Base-by-base conservation (phyloP, 345 rosid species). In the Limnanthes douglasii region DNA sequence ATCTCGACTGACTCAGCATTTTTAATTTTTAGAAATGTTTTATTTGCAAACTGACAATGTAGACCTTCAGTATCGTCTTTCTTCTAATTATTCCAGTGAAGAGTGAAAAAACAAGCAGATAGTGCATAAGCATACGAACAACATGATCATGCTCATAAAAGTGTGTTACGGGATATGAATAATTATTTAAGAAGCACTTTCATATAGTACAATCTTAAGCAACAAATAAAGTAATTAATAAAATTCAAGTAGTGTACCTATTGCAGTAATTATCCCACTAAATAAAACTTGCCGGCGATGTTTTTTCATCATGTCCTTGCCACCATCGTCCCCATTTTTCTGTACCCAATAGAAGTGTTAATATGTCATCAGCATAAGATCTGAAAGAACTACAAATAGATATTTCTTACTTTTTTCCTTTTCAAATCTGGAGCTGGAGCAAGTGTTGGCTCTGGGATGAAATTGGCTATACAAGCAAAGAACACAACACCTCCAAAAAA, bases 401-500 rank as follows among this genome's bases (percentile, higher is more conserved):
- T 1, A 15, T 36, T n/a, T 23, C 37, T 43, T 45, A 69, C 98
- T 95, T 83, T 83, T 66, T 69, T 77, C 26, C 61, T 65, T 54
- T 74, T 83, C 17, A 24, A 61, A 42, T 79, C 77, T 25, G 86
- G 61, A 43, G 55, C 57, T 9, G 73, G 78, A 48, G 68, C 40
- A 13, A 79, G 42, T 5, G 77, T 56, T 34, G 98, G 94, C 40
- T 90, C 98, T 4, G 98, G 98, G 65, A 90, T 83, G 51, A 90
- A 83, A 41, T 56, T 79, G 48, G 81, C 82, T 48, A 90, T 39
- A 31, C 80, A 40, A 16, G 72, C 94, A 46, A 90, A 90, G 76
- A 90, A 90, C 10, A 90, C 28, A 38, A 83, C 93, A 48, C 98
- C 98, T 35, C 73, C 79, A 21, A 83, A 90, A 69, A 88, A 88